A percentile compares a stretch with the other conserved stretches of the same genome.
These are phyloP conservation scores for Arthroderma sp. DNA, from an alignment of 2,329 filamentous ascomycete genomes.

Conservation along the genomic window DNA sequence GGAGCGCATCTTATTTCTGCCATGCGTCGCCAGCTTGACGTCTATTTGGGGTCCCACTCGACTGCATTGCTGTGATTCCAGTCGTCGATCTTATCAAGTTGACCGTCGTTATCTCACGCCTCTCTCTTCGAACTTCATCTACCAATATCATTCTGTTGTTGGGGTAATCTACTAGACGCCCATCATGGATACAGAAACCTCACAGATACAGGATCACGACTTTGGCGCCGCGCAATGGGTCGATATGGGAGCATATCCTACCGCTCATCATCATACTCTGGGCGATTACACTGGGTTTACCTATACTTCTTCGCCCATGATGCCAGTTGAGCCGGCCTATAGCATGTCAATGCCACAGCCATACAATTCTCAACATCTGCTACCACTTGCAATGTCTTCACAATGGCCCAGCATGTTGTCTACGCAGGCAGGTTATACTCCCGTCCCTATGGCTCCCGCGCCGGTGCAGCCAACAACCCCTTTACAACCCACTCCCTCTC, in stretches of 20 bases:
- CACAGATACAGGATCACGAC: slow-evolving; percentile 31
- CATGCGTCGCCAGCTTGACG: neutral
- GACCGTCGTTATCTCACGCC: too few species aligned
- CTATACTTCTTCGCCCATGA: slow-evolving; percentile 49
- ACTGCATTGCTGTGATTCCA: slow-evolving; percentile 1
- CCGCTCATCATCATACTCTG: slow-evolving; percentile 55
- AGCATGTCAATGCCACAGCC: slow-evolving; percentile 44
- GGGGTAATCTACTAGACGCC: neutral
- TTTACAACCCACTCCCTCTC: slow-evolving; percentile 37
- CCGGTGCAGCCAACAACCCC: slow-evolving; percentile 41
- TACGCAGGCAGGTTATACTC: slow-evolving; percentile 51
- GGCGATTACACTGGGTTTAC: slow-evolving; percentile 53
- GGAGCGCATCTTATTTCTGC: neutral
- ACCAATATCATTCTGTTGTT: neutral
- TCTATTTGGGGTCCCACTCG: neutral
- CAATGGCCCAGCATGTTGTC: slow-evolving; percentile 76
- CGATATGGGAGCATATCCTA: slow-evolving; percentile 33
- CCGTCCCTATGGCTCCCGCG: slow-evolving; percentile 44
- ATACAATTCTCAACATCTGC: slow-evolving; percentile 43
- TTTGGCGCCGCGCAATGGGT: slow-evolving; percentile 34
- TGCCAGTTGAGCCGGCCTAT: slow-evolving; percentile 45
- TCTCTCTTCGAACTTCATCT: too few species aligned
- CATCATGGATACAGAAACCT: slow-evolving; percentile 32
- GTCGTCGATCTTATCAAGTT: neutral
- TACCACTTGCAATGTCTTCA: slow-evolving; percentile 59